Evolutionary conservation across 192 early-diverging fungal genomes (phyloP), one percentile per base, ranked within the genome.

Genomic region (Coemansia sp.): DNA sequence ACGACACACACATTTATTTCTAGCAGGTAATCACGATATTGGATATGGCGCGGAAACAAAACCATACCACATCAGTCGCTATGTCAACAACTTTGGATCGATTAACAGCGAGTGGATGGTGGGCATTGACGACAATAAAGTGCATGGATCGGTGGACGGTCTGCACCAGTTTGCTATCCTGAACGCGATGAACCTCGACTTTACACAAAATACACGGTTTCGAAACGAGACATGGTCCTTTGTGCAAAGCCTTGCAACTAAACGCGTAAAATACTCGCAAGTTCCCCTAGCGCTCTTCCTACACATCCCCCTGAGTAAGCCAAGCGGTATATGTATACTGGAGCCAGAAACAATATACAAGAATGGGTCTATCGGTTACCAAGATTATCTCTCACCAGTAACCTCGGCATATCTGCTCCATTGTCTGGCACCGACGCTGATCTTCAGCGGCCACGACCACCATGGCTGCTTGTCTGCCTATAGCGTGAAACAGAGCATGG

Each of bases 21-120:
- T 88, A 38, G 84, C 85, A 7, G 87, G 87, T 0, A 88, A 88
- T 71, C 87, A 88, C 58, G 87, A 88, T 55, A 87, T 88, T 60
- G 87, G 87, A 8, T 88, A 88, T 65, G 84, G 83, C 53, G 68
- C 68, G 34, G 87, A 88, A 48, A 87, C 85, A 9, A 73, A 69
- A 22, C 59, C 68, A 23, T 58, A 69, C 54, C 80, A 84, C 30
- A 58, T 85, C 26, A 68, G 71, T 61, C 84, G 85, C 14, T 88
- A 81, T 73, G 61, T 71, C 27, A 62, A 66, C 21, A 83, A 68
- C 48, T 88, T 88, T 80, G 87, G 87, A 0, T 69, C 69, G 49
- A 73, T 81, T 19, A 88, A 85, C 67, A 49, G 65, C 0, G 51
- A 72, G 25, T 79, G 71, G 69, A 54, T 64, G 5, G 48, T 68